Evolutionary conservation across 2,329 filamentous ascomycete species (phyloP).

Genomic region (Colletotrichum abscissum): DNA sequence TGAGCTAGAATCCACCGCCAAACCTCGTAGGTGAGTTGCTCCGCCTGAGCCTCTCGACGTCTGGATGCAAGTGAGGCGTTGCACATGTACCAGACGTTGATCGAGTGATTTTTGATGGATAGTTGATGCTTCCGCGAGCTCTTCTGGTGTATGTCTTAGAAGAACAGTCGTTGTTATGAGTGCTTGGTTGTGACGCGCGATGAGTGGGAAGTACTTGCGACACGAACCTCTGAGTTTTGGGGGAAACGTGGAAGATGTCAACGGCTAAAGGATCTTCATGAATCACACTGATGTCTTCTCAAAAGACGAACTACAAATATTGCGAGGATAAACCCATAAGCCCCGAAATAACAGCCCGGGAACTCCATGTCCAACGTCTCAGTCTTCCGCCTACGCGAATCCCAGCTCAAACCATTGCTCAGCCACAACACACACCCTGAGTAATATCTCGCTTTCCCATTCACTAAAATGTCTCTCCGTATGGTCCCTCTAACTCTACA

Average conservation of each 20-base stretch:
- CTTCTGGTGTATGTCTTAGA: fast-evolving
- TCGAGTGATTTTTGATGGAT: background rate
- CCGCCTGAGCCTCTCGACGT: too few species aligned
- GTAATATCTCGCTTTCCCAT: background rate
- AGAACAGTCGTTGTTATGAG: background rate
- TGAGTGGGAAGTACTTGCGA: background rate
- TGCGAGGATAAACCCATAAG: background rate
- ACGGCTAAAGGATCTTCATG: fast-evolving
- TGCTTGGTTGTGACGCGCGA: background rate
- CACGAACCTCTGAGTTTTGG: background rate
- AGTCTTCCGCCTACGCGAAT: background rate
- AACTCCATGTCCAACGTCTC: background rate
- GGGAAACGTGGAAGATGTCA: background rate
- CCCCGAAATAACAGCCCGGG: background rate
- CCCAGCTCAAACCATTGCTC: background rate
- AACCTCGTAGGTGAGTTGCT: background rate
- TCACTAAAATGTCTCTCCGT: background rate
- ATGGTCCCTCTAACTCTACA: background rate
- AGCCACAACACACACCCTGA: background rate
- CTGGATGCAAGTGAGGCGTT: too few species aligned
- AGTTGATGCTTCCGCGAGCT: background rate
- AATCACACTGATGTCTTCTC: background rate
- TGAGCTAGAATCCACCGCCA: too few species aligned
- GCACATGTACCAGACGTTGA: background rate
- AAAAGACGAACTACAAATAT: background rate